Evolutionary conservation across 1,139 yeast species (phyloP), one percentile per base, ranked within the genome.

Genomic region (Wickerhamomyces sp.): DNA sequence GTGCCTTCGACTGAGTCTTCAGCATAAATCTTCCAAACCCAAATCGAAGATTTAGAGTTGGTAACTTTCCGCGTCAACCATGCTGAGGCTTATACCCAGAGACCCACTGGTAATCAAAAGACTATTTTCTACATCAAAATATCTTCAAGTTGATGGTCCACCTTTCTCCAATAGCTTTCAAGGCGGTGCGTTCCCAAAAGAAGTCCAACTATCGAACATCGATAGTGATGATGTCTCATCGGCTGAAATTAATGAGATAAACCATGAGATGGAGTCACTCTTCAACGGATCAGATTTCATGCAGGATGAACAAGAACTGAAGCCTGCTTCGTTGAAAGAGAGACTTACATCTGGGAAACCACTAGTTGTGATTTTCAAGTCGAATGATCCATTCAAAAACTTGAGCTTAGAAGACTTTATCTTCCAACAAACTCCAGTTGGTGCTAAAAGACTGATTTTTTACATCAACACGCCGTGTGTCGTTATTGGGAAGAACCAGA

Each of bases 401-500:
- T 65, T 93, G 11, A 89, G 96, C 2, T 54, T 88, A 6, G 99
- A 93, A 51, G 85, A 85, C 46, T 82, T 75, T 51, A 62, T 91
- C 2, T 91, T 85, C 57, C 69, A 70, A 34, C 57, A 70, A 20
- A 77, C 84, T 61, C 89, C 91, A 0, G 46, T 23, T 33, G 33
- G 28, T 40, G 63, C 62, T 33, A 72, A 74, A 41, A 60, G 94
- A 40, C 61, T 91, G 21, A 56, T 88, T 44, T 69, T 91, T 40
- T 93, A 91, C 52, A 68, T 72, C 23, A 91, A 93, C 54, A 60
- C 75, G 2, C 87, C 93, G 0, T 86, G 96, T 57, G 89, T 89
- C 22, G 95, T 93, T 2, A 67, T 91, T n/a, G 98, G 98, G 1
- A 86, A 93, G 53, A 91, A 91, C 55, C 98, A 93, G 57, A 91